Evolutionary conservation across 805 yeast species (phyloP), one percentile per base, ranked within the genome.

Genomic region (Wickerhamomyces silvicola): DNA sequence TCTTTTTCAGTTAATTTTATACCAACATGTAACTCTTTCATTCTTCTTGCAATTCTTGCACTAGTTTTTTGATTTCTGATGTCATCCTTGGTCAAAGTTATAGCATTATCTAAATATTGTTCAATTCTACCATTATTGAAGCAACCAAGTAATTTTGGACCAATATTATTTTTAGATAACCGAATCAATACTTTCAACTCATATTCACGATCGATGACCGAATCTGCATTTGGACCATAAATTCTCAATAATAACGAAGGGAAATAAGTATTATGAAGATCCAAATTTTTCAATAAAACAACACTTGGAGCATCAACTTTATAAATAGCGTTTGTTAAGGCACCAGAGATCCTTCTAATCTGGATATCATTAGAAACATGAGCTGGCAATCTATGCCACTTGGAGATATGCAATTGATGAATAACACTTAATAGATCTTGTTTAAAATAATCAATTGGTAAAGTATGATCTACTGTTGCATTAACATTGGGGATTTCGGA

Each of bases 111-210:
- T 41, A 92, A 63, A 49, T 81, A 92, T 59, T 92, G 97, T 60
- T 92, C 98, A 46, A 92, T 81, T 40, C 98, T 67, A 30, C 98
- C 98, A 54, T 92, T 92, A 27, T 76, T 63, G 56, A 92, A 92
- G 28, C 90, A 85, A 3, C 98, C 98, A 50, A 84, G 65, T 31
- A 92, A 59, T 39, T 77, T 72, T 1, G 98, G 96, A 0, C 98
- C 98, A 40, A 92, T 90, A 35, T 76, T 75, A 43, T 78, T 77
- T 30, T 66, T 64, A 1, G 94, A 80, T 39, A 92, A 68, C 51
- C 92, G 76, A 17, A 76, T 72, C 35, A 92, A 65, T 3, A 81
- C 72, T 32, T 70, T 66, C 43, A 92, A 68, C 56, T 92, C 98
- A 39, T 69, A 66, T 14, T 82, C 81, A 46, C 98, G 66, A 56